A percentile compares a stretch with the other conserved stretches of the same genome.
Evolutionary conservation across 2,329 filamentous ascomycete genomes (phyloP).

Genomic region (Colletotrichum sp.): DNA sequence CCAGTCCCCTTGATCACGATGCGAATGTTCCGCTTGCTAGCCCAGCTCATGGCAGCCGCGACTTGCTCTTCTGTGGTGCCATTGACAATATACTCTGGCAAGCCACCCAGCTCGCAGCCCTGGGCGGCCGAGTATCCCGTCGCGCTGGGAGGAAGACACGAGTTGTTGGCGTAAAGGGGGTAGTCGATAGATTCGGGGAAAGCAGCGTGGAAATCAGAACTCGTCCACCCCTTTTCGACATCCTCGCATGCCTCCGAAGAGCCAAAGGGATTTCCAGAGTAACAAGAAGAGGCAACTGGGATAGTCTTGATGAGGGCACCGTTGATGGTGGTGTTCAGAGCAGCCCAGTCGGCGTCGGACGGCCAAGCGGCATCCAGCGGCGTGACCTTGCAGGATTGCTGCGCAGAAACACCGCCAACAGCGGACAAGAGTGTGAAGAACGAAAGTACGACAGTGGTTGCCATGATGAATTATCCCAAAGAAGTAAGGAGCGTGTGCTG

Average conservation of each 20-base stretch:
- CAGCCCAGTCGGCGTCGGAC: conserved; percentile 35
- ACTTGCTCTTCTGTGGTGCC: conserved; percentile 37
- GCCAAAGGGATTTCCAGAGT: conserved; percentile 31
- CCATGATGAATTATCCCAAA: not conserved
- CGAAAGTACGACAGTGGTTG: not conserved
- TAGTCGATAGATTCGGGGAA: not conserved
- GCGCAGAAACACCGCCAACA: not conserved
- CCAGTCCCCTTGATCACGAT: conserved; percentile 58
- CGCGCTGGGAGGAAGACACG: not conserved
- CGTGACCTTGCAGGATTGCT: conserved; percentile 4
- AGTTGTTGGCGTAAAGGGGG: conserved; percentile 8
- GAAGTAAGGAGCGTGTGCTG: not conserved
- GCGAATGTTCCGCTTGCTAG: conserved; percentile 45
- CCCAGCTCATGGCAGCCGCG: conserved; percentile 9
- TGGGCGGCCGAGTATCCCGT: not conserved
- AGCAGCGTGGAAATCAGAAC: not conserved
- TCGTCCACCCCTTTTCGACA: not conserved
- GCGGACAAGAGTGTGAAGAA: not conserved
- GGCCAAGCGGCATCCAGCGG: conserved; percentile 9
- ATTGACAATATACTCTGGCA: conserved; percentile 40
- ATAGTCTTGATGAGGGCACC: conserved; percentile 48
- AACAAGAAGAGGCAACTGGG: conserved; percentile 52
- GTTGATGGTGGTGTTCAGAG: conserved; percentile 48
- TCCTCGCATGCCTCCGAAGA: not conserved
- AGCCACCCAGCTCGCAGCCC: conserved; percentile 34